Conservation (phyloP, 305 asterid species). For the Fraxinus paxiana region DNA sequence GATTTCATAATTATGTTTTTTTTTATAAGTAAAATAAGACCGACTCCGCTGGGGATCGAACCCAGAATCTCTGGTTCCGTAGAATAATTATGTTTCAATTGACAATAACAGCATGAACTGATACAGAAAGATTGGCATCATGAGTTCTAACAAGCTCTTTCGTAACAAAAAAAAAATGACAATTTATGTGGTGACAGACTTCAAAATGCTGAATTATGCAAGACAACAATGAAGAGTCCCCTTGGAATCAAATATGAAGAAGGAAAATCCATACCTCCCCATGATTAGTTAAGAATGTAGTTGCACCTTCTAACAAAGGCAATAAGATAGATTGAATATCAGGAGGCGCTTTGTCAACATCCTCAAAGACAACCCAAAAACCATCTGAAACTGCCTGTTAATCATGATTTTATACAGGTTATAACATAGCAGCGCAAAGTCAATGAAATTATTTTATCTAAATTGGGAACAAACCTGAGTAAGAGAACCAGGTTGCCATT, state of each 20-base stretch:
- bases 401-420: constrained; percentile 16
- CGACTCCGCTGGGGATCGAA: constrained; percentile 99
- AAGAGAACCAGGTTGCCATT: constrained; percentile 99
- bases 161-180: background rate
- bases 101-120: background rate
- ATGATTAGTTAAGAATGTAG: constrained; percentile 69
- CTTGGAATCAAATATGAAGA: constrained; percentile 10
- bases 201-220: constrained; percentile 8
- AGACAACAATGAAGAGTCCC: constrained; percentile 4
- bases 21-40: no score
- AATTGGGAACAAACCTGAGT: constrained; percentile 62
- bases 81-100: constrained; percentile 28
- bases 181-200: constrained; percentile 9
- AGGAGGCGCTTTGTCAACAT: constrained; percentile 87
- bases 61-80: constrained; percentile 99
- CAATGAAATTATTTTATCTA: constrained; percentile 16
- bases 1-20: background rate
- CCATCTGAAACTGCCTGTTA: constrained; percentile 85
- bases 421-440: constrained; percentile 23
- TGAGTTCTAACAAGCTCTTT: background rate
- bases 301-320: constrained; percentile 80
- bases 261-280: constrained; percentile 67
- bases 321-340: constrained; percentile 72
- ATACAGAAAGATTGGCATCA: background rate
- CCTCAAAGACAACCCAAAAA: constrained; percentile 93